phyloP scores from a whole-genome alignment of 2,329 filamentous ascomycete species.

The Alternaria hordeiaustralica region DNA sequence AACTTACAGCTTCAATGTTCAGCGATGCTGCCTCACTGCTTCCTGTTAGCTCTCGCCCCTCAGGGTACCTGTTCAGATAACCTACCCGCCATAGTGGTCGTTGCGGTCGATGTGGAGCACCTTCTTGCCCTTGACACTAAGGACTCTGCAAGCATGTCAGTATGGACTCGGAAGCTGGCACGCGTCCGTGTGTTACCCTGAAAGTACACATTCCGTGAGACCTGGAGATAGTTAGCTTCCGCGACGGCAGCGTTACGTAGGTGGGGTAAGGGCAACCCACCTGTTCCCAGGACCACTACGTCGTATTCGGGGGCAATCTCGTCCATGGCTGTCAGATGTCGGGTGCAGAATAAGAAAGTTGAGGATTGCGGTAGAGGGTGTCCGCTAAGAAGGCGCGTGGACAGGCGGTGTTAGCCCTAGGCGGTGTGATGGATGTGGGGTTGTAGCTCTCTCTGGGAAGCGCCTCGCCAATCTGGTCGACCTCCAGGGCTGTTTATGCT shows the following conservation, averaged over 20 bases:
- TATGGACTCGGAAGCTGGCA: not conserved
- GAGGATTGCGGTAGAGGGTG: conserved; percentile 31
- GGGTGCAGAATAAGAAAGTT: conserved; percentile 21
- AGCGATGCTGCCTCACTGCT: conserved; percentile 89
- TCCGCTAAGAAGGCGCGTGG: conserved; percentile 26
- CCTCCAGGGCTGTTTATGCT: conserved; percentile 8
- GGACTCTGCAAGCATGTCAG: conserved; percentile 65
- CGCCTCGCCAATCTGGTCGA: conserved; percentile 30
- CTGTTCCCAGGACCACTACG: conserved; percentile 97
- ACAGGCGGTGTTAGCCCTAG: conserved; percentile 13
- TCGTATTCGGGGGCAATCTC: conserved; percentile 99
- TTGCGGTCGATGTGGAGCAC: conserved; percentile 99
- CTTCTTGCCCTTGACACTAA: conserved; percentile 99
- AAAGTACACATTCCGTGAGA: conserved; percentile 98
- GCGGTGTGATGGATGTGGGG: conserved; percentile 39
- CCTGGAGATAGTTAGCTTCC: conserved; percentile 61
- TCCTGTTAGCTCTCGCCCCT: conserved; percentile 28
- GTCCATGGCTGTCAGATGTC: conserved; percentile 71
- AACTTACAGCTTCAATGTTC: conserved; percentile 84
- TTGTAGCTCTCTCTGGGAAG: conserved; percentile 36
- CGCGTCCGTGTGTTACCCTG: conserved; percentile 68
- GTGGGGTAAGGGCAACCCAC: conserved; percentile 63
- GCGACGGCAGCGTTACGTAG: conserved; percentile 17
- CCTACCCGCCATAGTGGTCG: conserved; percentile 96
- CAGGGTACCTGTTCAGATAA: conserved; percentile 30